Conservation (phyloP, 495 filamentous ascomycete species). For the Lepidopterella palustris region DNA sequence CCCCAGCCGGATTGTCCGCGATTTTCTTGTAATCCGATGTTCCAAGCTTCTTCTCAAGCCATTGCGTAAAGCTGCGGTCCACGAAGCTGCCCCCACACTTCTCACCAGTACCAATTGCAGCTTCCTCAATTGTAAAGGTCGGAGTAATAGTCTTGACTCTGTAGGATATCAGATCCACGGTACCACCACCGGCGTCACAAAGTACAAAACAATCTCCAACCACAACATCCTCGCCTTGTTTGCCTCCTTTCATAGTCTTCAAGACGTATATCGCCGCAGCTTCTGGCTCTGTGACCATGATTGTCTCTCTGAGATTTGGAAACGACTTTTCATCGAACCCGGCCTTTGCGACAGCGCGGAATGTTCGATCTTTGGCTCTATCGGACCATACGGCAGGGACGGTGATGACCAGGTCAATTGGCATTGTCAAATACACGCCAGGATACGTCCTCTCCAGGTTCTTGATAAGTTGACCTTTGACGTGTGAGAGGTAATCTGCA, state of each 20-base stretch:
- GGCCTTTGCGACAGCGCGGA: constrained; percentile 12
- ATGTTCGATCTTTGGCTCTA: constrained; percentile 31
- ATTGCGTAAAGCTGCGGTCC: constrained; percentile 5
- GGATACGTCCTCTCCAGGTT: constrained; percentile 9
- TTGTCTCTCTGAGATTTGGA: constrained; percentile 24
- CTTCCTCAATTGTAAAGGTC: constrained; percentile 13
- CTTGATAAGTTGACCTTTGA: constrained; percentile 10
- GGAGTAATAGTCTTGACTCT: constrained; percentile 55
- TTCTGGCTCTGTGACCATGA: constrained; percentile 45
- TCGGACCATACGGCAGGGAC: constrained; percentile 37
- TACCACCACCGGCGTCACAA: constrained; percentile 45
- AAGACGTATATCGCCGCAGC: constrained; percentile 45
- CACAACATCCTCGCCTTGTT: constrained; percentile 4
- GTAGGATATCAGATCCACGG: constrained; percentile 51
- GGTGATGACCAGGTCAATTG: constrained; percentile 25
- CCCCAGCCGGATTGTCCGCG: constrained; percentile 5
- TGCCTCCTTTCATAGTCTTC: constrained; percentile 33
- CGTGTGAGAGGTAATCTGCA: constrained; percentile 9
- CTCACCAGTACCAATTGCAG: constrained; percentile 10
- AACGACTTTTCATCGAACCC: constrained; percentile 8
- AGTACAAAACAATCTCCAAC: constrained; percentile 42
- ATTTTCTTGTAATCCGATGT: constrained; percentile 7
- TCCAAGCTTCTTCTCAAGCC: constrained; percentile 12
- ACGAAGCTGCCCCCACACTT: constrained; percentile 19
- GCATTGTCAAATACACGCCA: constrained; percentile 6